Conservation (phyloP, 495 filamentous ascomycete genomes). For the Aspergillus ostianus region DNA sequence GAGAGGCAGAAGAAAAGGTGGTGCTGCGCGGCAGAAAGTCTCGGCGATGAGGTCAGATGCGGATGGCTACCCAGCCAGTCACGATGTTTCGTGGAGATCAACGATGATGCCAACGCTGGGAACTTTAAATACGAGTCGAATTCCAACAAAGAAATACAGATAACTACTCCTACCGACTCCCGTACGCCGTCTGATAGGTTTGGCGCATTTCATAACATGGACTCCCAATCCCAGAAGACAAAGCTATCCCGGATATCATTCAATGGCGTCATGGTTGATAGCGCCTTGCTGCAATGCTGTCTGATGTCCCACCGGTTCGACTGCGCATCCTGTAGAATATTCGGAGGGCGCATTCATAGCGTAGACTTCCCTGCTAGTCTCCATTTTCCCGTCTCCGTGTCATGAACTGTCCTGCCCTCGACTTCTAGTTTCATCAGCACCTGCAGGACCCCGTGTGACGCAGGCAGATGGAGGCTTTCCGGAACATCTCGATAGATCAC, state of each 20-base stretch:
- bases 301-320: neutral
- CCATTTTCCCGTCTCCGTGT: slow-evolving; percentile 51
- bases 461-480: slow-evolving; percentile 70
- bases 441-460: slow-evolving; percentile 64
- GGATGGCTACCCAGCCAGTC: slow-evolving; percentile 10
- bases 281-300: neutral
- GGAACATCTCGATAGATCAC: slow-evolving; percentile 78
- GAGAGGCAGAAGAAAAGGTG: neutral
- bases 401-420: slow-evolving; percentile 59
- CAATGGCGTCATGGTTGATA: neutral
- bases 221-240: no score
- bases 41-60: slow-evolving; percentile 20
- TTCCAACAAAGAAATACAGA: neutral
- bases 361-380: slow-evolving; percentile 40
- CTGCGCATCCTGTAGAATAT: no score
- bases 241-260: neutral
- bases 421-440: slow-evolving; percentile 67
- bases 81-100: slow-evolving; percentile 3
- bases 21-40: neutral
- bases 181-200: no score
- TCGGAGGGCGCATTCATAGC: no score
- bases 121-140: neutral
- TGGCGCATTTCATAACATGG: no score
- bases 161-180: no score
- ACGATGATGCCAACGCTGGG: slow-evolving; percentile 11